Evolutionary conservation across 78 protist genomes (phyloP).

Genomic region (Emiliania huxleyi): DNA sequence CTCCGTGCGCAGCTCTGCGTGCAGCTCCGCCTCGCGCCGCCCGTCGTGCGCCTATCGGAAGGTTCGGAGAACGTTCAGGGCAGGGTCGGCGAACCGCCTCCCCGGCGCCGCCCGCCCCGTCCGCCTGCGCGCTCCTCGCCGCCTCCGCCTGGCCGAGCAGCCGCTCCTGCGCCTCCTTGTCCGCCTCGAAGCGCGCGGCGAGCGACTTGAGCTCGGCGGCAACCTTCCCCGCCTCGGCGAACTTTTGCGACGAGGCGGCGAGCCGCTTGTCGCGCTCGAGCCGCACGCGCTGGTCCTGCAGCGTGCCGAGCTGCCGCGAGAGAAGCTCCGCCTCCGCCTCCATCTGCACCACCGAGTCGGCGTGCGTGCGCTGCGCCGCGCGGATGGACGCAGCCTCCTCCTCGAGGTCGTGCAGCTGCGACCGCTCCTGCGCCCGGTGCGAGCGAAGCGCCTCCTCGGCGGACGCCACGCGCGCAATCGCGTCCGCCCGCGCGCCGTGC

Average conservation of each 20-base stretch:
- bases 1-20: neutral
- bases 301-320: neutral
- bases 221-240: neutral
- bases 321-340: slow-evolving; percentile 1
- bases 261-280: slow-evolving; percentile 3
- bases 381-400: neutral
- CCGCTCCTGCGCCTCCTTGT: neutral
- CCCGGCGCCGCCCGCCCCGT: too few relatives aligned
- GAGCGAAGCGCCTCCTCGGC: neutral
- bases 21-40: neutral
- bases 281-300: neutral
- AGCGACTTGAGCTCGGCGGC: neutral
- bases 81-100: too few relatives aligned
- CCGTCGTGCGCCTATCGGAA: neutral
- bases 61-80: too few relatives aligned
- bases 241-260: slow-evolving; percentile 14
- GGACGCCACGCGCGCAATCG: neutral
- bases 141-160: neutral
- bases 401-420: neutral
- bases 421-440: neutral
- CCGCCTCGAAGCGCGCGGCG: neutral
- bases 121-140: too few relatives aligned
- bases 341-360: neutral
- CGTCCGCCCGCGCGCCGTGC: neutral
- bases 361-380: neutral